These are phyloP conservation scores for Daldinia caldariorum DNA, from an alignment of 495 filamentous ascomycete genomes.

Conservation along the genomic window DNA sequence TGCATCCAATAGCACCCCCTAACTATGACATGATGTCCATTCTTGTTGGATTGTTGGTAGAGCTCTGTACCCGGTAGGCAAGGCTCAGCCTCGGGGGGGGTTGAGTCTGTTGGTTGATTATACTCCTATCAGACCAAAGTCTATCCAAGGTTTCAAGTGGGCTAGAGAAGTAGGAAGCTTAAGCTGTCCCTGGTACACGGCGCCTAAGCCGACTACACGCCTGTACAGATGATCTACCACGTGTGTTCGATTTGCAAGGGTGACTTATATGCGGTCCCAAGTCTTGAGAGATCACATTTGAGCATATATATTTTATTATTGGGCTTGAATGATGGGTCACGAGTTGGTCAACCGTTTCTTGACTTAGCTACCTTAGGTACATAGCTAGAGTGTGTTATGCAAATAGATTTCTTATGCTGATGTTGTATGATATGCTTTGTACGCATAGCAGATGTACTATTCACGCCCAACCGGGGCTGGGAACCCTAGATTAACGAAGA, in stretches of 20 bases:
- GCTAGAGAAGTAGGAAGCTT: constrained; percentile 5
- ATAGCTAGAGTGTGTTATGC: constrained; percentile 20
- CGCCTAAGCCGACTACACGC: constrained; percentile 30
- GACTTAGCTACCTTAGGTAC: background rate
- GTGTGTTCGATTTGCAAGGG: constrained; percentile 12
- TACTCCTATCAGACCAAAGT: constrained; percentile 18
- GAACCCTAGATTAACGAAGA: constrained; percentile 28
- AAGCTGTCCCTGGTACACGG: constrained; percentile 1
- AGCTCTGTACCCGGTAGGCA: constrained; percentile 2
- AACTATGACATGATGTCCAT: background rate
- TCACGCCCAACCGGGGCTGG: constrained; percentile 32
- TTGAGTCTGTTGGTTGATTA: constrained; percentile 4
- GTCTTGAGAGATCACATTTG: background rate
- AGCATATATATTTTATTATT: constrained; percentile 6
- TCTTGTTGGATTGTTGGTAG: constrained; percentile 20
- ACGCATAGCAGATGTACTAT: constrained; percentile 18
- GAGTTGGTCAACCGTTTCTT: constrained; percentile 3
- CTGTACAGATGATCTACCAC: constrained; percentile 21
- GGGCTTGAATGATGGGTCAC: constrained; percentile 4
- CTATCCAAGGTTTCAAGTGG: background rate
- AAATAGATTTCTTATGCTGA: background rate
- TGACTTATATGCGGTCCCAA: background rate
- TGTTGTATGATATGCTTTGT: constrained; percentile 20
- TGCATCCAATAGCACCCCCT: constrained; percentile 18
- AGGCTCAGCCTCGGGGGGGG: constrained; percentile 21